Evolutionary conservation across 108 stramenopile species (phyloP), one percentile per base, ranked within the genome.

Genomic region (Thalassiosira profunda): DNA sequence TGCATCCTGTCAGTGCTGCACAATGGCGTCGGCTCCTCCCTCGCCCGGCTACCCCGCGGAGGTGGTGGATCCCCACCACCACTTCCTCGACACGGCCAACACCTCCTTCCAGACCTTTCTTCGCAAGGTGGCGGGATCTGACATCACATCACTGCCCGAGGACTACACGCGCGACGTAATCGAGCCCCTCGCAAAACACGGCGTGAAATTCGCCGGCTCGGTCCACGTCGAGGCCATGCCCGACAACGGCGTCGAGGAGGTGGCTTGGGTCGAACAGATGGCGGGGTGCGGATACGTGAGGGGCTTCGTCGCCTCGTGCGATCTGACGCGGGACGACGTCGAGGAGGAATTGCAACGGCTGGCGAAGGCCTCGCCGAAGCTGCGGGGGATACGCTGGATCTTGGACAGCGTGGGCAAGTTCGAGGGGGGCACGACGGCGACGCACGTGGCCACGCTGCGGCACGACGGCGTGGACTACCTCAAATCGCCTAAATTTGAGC

Each of bases 201-300:
- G 79, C 17, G 76, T 88, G 20, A 62, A 48, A 2, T 21, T 88
- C 44, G 29, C 26, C 46, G 80, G 79, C 12, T 67, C 79, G 24
- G 83, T 89, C 20, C 91, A 93, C 57, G 86, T 93, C 41, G 91
- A 93, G 60, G 83, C 85, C 29, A 80, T 93, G 70, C 88, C 88
- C 10, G 88, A 93, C 74, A 48, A 73, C 75, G 87, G 88, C 10
- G 46, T 69, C 0, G 59, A 57, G 20, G 91, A 93, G 77, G 83
- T 72, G 8, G 40, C 38, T 12, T 93, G 88, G 88, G 67, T 93
- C 12, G 82, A 79, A 30, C 25, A 53, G 14, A 43, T 86, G 34
- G 29, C 21, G 4, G 29, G 6, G 12, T 45, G 37, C 25, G 60
- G 70, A 10, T 74, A 43, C 36, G 85, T 89, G 49, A 74, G 67